phyloP scores from a whole-genome alignment of 1,284 basidiomycete genomes.

The Pseudozyma hubeiensis region DNA sequence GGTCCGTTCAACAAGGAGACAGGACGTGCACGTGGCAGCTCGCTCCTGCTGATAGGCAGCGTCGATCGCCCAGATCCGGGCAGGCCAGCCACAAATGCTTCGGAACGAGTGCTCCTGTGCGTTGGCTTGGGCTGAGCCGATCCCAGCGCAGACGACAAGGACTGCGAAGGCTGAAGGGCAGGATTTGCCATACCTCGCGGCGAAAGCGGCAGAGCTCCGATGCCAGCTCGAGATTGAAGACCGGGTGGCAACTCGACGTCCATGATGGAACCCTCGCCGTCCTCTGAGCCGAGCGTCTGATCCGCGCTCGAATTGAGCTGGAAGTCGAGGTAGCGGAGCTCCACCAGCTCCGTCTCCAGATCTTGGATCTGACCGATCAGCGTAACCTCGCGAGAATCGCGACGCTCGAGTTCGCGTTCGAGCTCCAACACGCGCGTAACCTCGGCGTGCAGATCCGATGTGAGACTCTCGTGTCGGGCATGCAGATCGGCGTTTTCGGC shows the following conservation, averaged over 20 bases:
- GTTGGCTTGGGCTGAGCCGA: slow-evolving; percentile 22
- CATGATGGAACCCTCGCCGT: slow-evolving; percentile 45
- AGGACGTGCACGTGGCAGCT: slow-evolving; percentile 33
- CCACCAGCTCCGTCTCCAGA: slow-evolving; percentile 43
- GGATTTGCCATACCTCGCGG: slow-evolving; percentile 11
- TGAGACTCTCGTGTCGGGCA: slow-evolving; percentile 39
- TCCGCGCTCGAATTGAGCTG: slow-evolving; percentile 40
- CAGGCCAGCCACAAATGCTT: slow-evolving; percentile 29
- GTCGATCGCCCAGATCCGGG: slow-evolving; percentile 23
- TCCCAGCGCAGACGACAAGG: slow-evolving; percentile 17
- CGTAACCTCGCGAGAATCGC: slow-evolving; percentile 42
- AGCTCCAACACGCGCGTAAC: slow-evolving; percentile 59
- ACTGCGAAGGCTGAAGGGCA: slow-evolving; percentile 11
- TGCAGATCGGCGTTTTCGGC: slow-evolving; percentile 45
- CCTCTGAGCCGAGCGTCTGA: slow-evolving; percentile 37
- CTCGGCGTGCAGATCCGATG: slow-evolving; percentile 57
- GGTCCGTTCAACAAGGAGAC: slow-evolving; percentile 46
- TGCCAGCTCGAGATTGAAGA: slow-evolving; percentile 10
- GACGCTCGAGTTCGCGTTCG: slow-evolving; percentile 54
- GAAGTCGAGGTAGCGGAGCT: slow-evolving; percentile 37
- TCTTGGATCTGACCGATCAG: slow-evolving; percentile 42
- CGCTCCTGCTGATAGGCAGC: slow-evolving; percentile 29
- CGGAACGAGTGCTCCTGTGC: slow-evolving; percentile 28
- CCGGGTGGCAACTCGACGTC: slow-evolving; percentile 32
- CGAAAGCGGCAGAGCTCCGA: slow-evolving; percentile 9